These are phyloP conservation scores for Astrocystis sublimbata DNA, from an alignment of 495 filamentous ascomycete species.

Conservation along the genomic window DNA sequence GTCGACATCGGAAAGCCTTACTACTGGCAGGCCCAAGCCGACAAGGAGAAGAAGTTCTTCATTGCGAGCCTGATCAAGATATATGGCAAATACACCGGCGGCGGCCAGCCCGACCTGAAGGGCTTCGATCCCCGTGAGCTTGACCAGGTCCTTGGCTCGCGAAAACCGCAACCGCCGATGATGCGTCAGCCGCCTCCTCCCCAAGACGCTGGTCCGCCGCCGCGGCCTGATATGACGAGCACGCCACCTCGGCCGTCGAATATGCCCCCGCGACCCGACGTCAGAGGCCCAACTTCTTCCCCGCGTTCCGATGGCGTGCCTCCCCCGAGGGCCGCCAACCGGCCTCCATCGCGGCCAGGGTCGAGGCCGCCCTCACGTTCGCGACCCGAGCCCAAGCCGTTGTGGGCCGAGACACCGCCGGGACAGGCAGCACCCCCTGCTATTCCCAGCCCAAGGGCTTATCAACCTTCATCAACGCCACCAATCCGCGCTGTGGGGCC, in stretches of 20 bases:
- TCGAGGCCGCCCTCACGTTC: slow-evolving; percentile 17
- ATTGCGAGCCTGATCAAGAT: slow-evolving; percentile 94
- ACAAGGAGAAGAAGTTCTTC: slow-evolving; percentile 98
- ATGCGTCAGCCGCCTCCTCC: slow-evolving; percentile 29
- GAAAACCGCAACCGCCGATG: slow-evolving; percentile 34
- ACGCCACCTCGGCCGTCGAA: slow-evolving; percentile 40
- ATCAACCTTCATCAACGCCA: slow-evolving; percentile 26
- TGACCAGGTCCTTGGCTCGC: slow-evolving; percentile 63
- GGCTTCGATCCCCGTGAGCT: slow-evolving; percentile 82
- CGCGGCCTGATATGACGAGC: slow-evolving; percentile 25
- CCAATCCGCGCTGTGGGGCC: slow-evolving; percentile 33
- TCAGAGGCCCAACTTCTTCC: slow-evolving; percentile 24
- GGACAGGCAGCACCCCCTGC: background rate
- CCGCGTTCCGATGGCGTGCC: slow-evolving; percentile 25
- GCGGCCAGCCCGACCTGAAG: slow-evolving; percentile 71
- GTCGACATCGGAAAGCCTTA: slow-evolving; percentile 91
- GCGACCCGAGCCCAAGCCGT: slow-evolving; percentile 17
- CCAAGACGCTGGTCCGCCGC: slow-evolving; percentile 31
- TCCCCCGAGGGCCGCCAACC: slow-evolving; percentile 22
- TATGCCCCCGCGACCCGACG: slow-evolving; percentile 36
- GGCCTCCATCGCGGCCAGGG: slow-evolving; percentile 13
- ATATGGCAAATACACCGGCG: slow-evolving; percentile 91
- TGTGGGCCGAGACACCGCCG: slow-evolving; percentile 1
- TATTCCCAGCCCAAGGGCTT: slow-evolving; percentile 22
- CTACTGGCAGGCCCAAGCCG: slow-evolving; percentile 89